Base-by-base conservation (phyloP, 352 stramenopile species). In the Pythium sukuiense region DNA sequence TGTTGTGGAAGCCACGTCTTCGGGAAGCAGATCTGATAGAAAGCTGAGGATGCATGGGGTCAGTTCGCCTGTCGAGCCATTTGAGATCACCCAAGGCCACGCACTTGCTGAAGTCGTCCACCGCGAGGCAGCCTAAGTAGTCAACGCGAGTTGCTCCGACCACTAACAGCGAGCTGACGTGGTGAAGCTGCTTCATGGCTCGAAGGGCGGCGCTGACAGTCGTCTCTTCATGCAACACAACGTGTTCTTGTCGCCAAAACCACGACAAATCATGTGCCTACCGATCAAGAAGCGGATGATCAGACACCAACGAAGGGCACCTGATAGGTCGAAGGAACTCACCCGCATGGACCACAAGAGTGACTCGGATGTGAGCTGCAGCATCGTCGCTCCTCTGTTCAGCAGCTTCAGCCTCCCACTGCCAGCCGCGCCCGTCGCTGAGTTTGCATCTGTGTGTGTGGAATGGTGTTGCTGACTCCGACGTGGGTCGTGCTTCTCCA, bases 181-280 rank as follows among this genome's bases (percentile, higher is more conserved):
- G 62, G 12, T 70, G 43, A 7, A 50, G 48, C 27, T 20, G 32
- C 30, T 41, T 59, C 76, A 91, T 85, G 9, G 63, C 66, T 35
- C 59, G 30, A 16, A 91, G 64, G 11, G 70, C 72, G 67, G 74
- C 52, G 39, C 70, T 18, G 61, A 88, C 67, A 3, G 54, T 74
- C 27, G 69, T 62, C 16, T 73, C 73, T 9, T 71, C 61, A 3
- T 35, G 53, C 32, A 87, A 33, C 29, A 71, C 62, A 3, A 81
- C 41, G 2, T 69, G 67, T 16, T 70, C 49, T 45, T 89, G 72
- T 4, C 63, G 67, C 79, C 80, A 91, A 46, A 85, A 83, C 37
- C 65, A 71, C 1, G 55, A 30, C 20, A 80, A 80, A 48, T 87
- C 72, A 29, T 62, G 63, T 9, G 72, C 77, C 82, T 89, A 49